A percentile compares a stretch with the other conserved stretches of the same genome.
Evolutionary conservation across 305 asterid genomes (phyloP).

Genomic region (Fraxinus angustifolia): DNA sequence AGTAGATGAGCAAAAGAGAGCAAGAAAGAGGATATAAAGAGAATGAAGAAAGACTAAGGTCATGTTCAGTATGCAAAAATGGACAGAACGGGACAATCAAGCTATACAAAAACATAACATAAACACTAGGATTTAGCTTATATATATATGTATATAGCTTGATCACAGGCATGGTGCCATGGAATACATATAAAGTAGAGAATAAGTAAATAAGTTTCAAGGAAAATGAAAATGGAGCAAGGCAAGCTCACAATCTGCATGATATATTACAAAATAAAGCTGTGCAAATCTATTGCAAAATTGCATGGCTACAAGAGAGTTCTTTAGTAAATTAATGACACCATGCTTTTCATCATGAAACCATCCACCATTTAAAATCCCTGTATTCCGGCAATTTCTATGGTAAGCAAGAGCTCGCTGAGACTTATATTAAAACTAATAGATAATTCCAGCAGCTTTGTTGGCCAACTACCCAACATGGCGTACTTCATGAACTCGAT

Average conservation of each 20-base stretch:
- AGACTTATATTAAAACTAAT: conserved; percentile 8
- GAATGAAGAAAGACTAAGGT: background rate
- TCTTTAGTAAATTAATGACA: conserved; percentile 23
- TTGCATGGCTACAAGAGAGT: conserved; percentile 30
- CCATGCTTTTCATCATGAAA: conserved; percentile 54
- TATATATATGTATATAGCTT: background rate
- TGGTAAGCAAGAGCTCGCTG: conserved; percentile 34
- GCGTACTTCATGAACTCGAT: background rate
- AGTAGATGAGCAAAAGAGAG: background rate
- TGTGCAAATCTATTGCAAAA: conserved; percentile 50
- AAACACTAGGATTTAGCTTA: background rate
- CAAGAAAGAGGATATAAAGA: conserved; percentile 23
- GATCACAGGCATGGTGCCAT: conserved; percentile 69
- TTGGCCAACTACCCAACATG: conserved; percentile 38
- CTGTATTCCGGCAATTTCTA: conserved; percentile 45
- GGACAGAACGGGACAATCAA: background rate
- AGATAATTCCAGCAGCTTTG: conserved; percentile 17
- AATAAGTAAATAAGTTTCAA: conserved; percentile 19
- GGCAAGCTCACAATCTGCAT: conserved; percentile 47
- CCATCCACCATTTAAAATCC: conserved; percentile 21
- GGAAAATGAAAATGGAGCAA: conserved; percentile 31
- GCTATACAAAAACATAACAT: background rate
- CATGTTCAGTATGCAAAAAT: background rate
- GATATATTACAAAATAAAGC: conserved; percentile 38
- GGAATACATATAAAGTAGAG: conserved; percentile 30